These are phyloP conservation scores for Fragaria nilgerrensis DNA, from an alignment of 306 rosid genomes.

Conservation along the genomic window DNA sequence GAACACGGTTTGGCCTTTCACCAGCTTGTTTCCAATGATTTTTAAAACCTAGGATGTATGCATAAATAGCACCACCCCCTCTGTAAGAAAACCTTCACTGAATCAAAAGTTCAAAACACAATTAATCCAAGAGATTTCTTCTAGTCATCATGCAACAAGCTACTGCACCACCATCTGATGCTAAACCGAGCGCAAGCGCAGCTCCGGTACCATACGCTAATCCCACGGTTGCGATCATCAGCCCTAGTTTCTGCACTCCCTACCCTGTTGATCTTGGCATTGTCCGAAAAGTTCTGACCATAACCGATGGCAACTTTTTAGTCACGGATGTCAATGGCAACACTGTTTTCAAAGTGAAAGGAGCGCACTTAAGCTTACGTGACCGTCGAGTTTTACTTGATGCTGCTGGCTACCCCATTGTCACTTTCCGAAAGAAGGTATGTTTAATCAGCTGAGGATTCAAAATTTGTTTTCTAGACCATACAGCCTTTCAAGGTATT, in stretches of 20 bases:
- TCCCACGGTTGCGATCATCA: conserved; percentile 27
- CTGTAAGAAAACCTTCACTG: background rate
- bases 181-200: background rate
- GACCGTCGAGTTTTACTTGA: conserved; percentile 45
- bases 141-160: background rate
- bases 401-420: conserved; percentile 37
- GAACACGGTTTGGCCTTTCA: background rate
- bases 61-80: background rate
- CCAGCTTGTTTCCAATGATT: background rate
- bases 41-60: background rate
- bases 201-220: background rate
- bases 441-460: background rate
- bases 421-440: conserved; percentile 42
- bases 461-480: background rate
- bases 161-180: background rate
- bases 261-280: conserved; percentile 38
- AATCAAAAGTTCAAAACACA: background rate
- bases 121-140: background rate
- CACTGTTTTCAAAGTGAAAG: conserved; percentile 45
- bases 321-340: conserved; percentile 48
- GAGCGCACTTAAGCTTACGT: conserved; percentile 24
- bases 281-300: conserved; percentile 33
- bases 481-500: no score
- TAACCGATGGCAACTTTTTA: conserved; percentile 34
- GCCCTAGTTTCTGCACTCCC: conserved; percentile 43